Conservation (phyloP, 192 early-diverging fungal species). For the Blastocladiella britannica region DNA sequence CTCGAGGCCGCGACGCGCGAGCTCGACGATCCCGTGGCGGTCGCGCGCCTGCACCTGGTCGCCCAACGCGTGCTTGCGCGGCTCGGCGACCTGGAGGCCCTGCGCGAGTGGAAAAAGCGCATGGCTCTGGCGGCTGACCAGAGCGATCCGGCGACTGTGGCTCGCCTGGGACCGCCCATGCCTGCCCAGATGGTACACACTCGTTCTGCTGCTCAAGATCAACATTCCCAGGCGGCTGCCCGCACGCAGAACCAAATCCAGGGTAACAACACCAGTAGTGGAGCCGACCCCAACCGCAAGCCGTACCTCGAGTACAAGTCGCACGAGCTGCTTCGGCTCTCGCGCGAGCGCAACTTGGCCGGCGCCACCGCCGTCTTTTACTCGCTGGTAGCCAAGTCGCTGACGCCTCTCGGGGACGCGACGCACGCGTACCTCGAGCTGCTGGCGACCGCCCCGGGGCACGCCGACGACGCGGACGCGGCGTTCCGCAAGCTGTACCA, state of each 20-base stretch:
- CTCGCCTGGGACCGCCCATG: neutral
- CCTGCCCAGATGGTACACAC: no score
- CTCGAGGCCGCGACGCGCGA: no score
- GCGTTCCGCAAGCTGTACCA: neutral
- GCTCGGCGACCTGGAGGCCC: neutral
- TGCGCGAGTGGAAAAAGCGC: neutral
- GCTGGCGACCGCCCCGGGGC: neutral
- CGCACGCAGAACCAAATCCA: neutral
- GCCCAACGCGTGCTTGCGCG: neutral
- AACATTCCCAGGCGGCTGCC: neutral
- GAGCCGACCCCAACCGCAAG: neutral
- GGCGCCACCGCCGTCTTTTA: neutral
- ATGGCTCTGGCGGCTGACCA: neutral
- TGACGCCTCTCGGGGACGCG: neutral
- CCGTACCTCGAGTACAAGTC: neutral
- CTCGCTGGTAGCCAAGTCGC: neutral
- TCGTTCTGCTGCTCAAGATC: no score
- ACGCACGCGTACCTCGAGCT: neutral
- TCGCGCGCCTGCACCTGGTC: neutral
- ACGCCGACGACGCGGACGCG: neutral
- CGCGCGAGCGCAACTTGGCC: neutral
- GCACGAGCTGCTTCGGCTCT: neutral
- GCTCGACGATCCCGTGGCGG: neutral
- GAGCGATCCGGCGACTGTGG: no score
- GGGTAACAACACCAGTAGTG: no score